A percentile compares a stretch with the other conserved stretches of the same genome.
These are phyloP conservation scores for Globisporangium okanoganense DNA, from an alignment of 352 stramenopile genomes.

Conservation along the genomic window DNA sequence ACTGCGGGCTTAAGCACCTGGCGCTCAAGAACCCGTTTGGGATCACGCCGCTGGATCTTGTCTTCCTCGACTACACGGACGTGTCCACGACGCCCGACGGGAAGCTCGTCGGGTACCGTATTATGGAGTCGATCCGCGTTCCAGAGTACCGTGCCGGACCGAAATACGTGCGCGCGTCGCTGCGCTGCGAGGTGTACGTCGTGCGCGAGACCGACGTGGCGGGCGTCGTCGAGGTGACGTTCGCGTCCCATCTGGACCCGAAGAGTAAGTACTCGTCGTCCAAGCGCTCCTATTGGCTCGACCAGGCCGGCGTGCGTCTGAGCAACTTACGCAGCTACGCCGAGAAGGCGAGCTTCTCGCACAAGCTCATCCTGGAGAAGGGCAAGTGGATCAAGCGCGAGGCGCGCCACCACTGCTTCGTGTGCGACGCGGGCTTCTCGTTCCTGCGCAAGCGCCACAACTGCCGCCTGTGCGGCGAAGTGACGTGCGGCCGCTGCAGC, in stretches of 20 bases:
- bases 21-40: slow-evolving; percentile 82
- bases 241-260: slow-evolving; percentile 75
- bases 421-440: slow-evolving; percentile 67
- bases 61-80: slow-evolving; percentile 84
- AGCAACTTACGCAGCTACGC: slow-evolving; percentile 56
- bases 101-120: slow-evolving; percentile 68
- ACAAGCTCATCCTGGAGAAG: slow-evolving; percentile 45
- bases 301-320: slow-evolving; percentile 50
- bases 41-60: slow-evolving; percentile 54
- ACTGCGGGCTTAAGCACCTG: slow-evolving; percentile 82
- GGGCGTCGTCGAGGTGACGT: slow-evolving; percentile 81
- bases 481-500: slow-evolving; percentile 64
- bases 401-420: slow-evolving; percentile 46
- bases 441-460: slow-evolving; percentile 76
- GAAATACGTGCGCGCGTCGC: slow-evolving; percentile 66
- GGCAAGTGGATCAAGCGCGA: slow-evolving; percentile 37
- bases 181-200: slow-evolving; percentile 79
- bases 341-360: slow-evolving; percentile 66
- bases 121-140: slow-evolving; percentile 80
- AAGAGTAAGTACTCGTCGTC: slow-evolving; percentile 71
- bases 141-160: slow-evolving; percentile 44
- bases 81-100: slow-evolving; percentile 56
- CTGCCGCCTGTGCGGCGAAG: slow-evolving; percentile 70
- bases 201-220: slow-evolving; percentile 63
- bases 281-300: slow-evolving; percentile 55